Percentiles rank a stretch among this genome's conserved stretches.
Conservation (phyloP, 1,284 basidiomycete genomes). For the Malassezia restricta region DNA sequence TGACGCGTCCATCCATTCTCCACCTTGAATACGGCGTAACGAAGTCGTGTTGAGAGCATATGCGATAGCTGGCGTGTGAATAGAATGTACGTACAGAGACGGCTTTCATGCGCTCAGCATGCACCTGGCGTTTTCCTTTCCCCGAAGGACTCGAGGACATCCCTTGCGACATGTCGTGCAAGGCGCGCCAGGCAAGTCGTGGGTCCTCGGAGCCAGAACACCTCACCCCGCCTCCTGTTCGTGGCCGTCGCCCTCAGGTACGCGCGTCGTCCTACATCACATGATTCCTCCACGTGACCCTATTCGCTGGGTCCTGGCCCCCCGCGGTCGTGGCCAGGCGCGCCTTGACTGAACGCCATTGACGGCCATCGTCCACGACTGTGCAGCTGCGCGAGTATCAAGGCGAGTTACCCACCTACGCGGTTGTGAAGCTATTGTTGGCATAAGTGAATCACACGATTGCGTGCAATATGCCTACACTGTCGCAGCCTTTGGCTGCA, state of each 20-base stretch:
- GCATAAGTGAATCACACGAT: too few species aligned
- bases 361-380: too few species aligned
- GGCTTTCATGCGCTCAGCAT: slow-evolving; percentile 1
- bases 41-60: slow-evolving; percentile 30
- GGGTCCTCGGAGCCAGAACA: not conserved
- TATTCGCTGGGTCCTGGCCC: too few species aligned
- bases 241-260: too few species aligned
- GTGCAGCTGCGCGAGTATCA: too few species aligned
- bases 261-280: too few species aligned
- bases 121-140: slow-evolving; percentile 7
- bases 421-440: too few species aligned
- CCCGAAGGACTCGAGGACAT: not conserved
- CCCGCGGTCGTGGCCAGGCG: too few species aligned
- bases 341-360: too few species aligned
- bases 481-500: slow-evolving; percentile 27
- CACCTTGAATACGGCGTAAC: slow-evolving; percentile 41
- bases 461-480: slow-evolving; percentile 15
- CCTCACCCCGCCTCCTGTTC: not conserved
- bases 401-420: too few species aligned
- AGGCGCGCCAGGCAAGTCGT: not conserved
- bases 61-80: slow-evolving; percentile 22
- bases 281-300: too few species aligned
- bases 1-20: slow-evolving; percentile 43
- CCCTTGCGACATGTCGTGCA: not conserved
- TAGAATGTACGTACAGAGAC: not conserved